Evolutionary conservation across 208 protist genomes (phyloP).

Genomic region (Trypanosoma brucei): DNA sequence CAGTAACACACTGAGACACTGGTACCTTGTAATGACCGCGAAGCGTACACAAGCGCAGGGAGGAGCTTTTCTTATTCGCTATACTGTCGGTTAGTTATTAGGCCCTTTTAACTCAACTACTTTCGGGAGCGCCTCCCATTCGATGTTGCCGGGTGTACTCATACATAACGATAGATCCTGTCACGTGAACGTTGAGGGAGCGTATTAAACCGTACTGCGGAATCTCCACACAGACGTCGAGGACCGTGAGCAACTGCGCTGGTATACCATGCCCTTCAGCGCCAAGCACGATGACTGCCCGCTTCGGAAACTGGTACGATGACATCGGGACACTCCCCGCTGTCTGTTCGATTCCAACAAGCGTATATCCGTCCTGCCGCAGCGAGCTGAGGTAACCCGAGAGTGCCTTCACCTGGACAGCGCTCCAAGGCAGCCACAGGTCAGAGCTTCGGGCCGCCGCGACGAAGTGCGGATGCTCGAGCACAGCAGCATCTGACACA

Average conservation of each 20-base stretch:
- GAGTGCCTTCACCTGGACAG: slow-evolving; percentile 50
- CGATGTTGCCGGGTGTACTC: slow-evolving; percentile 87
- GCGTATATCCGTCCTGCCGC: slow-evolving; percentile 72
- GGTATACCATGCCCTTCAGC: slow-evolving; percentile 88
- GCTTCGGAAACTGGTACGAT: slow-evolving; percentile 60
- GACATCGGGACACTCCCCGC: slow-evolving; percentile 70
- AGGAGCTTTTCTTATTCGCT: too few relatives aligned
- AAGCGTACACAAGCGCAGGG: too few relatives aligned
- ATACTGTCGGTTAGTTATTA: too few relatives aligned
- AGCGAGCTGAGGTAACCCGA: slow-evolving; percentile 49
- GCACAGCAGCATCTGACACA: slow-evolving; percentile 64
- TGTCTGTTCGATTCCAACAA: slow-evolving; percentile 91
- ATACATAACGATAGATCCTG: slow-evolving; percentile 86
- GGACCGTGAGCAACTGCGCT: slow-evolving; percentile 57
- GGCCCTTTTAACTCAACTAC: background rate
- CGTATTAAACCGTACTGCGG: slow-evolving; percentile 90
- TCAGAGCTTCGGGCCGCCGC: slow-evolving; percentile 84
- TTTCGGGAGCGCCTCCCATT: slow-evolving; percentile 27
- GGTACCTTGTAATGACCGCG: too few relatives aligned
- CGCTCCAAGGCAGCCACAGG: slow-evolving; percentile 84
- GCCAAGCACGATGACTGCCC: slow-evolving; percentile 74
- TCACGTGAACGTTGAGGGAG: slow-evolving; percentile 91
- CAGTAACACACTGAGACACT: too few relatives aligned
- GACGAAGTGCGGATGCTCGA: slow-evolving; percentile 87
- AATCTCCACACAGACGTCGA: slow-evolving; percentile 90